These are phyloP conservation scores for Parvularia atlantis DNA, from an alignment of 78 protist species.

Conservation along the genomic window DNA sequence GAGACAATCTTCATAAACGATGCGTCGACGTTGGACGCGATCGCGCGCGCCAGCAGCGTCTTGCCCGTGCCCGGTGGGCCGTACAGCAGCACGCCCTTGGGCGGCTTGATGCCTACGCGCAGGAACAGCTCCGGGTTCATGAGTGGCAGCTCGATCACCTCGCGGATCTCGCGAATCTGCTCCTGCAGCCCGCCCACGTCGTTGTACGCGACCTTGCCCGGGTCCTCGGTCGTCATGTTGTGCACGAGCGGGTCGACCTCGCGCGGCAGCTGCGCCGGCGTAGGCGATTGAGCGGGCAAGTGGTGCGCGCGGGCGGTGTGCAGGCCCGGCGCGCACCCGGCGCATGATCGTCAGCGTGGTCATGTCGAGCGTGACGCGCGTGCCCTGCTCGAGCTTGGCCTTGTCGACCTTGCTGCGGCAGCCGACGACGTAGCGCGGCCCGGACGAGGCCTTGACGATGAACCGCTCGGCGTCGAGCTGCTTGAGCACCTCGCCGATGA, in stretches of 20 bases:
- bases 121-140: constrained; percentile 95
- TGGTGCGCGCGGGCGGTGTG: too few relatives aligned
- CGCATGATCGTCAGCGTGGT: constrained; percentile 98
- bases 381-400: constrained; percentile 71
- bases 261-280: constrained; percentile 17
- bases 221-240: constrained; percentile 91
- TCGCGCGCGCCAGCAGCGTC: constrained; percentile 97
- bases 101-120: constrained; percentile 97
- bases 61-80: constrained; percentile 98
- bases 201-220: constrained; percentile 53
- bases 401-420: constrained; percentile 68
- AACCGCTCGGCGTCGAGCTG: constrained; percentile 91
- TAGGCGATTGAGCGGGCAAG: too few relatives aligned
- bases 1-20: constrained; percentile 95
- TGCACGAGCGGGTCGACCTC: constrained; percentile 98
- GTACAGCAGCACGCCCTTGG: constrained; percentile 97
- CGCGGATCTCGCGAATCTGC: constrained; percentile 95
- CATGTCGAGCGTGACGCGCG: constrained; percentile 98
- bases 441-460: constrained; percentile 95
- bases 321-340: too few relatives aligned
- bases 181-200: constrained; percentile 91
- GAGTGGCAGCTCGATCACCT: constrained; percentile 97
- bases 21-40: constrained; percentile 91
- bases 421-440: constrained; percentile 98
- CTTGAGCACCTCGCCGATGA: constrained; percentile 96